Evolutionary conservation across 1,284 basidiomycete genomes (phyloP).

Genomic region (Flammula alnicola): DNA sequence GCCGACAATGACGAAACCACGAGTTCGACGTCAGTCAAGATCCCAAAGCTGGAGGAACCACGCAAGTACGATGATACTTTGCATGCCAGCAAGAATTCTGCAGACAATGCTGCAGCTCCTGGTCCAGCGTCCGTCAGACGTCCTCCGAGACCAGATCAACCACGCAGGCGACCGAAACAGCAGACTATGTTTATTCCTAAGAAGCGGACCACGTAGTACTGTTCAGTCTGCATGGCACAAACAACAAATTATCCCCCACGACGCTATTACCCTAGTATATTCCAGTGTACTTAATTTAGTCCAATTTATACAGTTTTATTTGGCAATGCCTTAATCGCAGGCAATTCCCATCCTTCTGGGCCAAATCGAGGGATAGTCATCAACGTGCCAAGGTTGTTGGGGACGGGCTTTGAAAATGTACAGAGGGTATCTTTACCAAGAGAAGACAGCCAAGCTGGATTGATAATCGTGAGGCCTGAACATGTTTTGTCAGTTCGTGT

Average conservation of each 20-base stretch:
- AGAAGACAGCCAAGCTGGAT: constrained; percentile 87
- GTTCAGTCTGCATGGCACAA: background rate
- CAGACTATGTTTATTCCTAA: constrained; percentile 54
- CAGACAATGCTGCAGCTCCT: background rate
- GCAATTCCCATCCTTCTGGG: constrained; percentile 83
- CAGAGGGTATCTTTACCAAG: constrained; percentile 83
- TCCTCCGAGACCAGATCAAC: constrained; percentile 34
- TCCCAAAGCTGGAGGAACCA: no score
- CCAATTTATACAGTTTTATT: constrained; percentile 8
- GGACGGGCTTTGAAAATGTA: constrained; percentile 86
- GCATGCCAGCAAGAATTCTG: background rate
- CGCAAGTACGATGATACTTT: background rate
- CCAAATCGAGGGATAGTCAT: constrained; percentile 86
- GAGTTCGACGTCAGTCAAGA: no score
- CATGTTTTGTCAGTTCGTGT: constrained; percentile 9
- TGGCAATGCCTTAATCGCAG: constrained; percentile 63
- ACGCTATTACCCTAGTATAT: background rate
- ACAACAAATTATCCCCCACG: background rate
- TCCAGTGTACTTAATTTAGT: constrained; percentile 10
- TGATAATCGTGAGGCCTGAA: constrained; percentile 81
- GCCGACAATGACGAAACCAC: background rate
- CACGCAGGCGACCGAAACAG: constrained; percentile 43
- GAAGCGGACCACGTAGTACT: constrained; percentile 25
- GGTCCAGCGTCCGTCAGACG: background rate
- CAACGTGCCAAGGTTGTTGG: constrained; percentile 64